Evolutionary conservation across 2,329 filamentous ascomycete genomes (phyloP).

Genomic region (Tolypocladium cylindrosporum): DNA sequence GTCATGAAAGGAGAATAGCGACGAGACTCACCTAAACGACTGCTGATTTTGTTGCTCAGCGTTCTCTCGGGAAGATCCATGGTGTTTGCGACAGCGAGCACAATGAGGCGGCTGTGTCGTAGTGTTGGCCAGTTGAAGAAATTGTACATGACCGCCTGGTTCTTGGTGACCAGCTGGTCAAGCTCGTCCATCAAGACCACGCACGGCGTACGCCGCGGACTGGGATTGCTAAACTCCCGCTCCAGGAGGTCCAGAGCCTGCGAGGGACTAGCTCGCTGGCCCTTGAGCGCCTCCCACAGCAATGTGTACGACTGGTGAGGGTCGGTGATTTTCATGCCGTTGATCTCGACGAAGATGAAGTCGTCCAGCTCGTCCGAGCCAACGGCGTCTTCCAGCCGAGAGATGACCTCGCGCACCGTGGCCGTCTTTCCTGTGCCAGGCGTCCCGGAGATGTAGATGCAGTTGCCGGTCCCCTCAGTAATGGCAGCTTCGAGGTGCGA

Average conservation of each 20-base stretch:
- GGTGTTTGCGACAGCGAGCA: conserved; percentile 94
- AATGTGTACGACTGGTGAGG: conserved; percentile 93
- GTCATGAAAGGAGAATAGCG: background rate
- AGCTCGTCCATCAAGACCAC: conserved; percentile 98
- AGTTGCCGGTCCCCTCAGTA: conserved; percentile 83
- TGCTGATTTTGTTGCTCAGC: conserved; percentile 96
- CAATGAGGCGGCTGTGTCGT: conserved; percentile 84
- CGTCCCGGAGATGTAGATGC: conserved; percentile 98
- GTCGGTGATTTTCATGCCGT: conserved; percentile 99
- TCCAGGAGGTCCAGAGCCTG: conserved; percentile 88
- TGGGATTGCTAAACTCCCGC: conserved; percentile 85
- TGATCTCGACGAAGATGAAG: conserved; percentile 98
- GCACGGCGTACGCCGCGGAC: conserved; percentile 82
- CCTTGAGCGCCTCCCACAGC: conserved; percentile 91
- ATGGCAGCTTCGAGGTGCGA: conserved; percentile 91
- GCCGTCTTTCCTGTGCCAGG: conserved; percentile 96
- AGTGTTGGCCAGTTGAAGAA: conserved; percentile 99
- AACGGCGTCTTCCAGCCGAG: conserved; percentile 80
- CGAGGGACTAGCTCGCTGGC: conserved; percentile 81
- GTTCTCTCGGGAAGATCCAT: conserved; percentile 97
- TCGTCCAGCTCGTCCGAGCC: conserved; percentile 87
- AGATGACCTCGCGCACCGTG: conserved; percentile 89
- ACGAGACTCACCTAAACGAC: conserved; percentile 51
- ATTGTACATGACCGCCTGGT: conserved; percentile 99
- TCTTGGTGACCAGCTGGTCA: conserved; percentile 94